Base-by-base conservation (phyloP, 164 flowering plant genomes). In the Taxillus chinensis region DNA sequence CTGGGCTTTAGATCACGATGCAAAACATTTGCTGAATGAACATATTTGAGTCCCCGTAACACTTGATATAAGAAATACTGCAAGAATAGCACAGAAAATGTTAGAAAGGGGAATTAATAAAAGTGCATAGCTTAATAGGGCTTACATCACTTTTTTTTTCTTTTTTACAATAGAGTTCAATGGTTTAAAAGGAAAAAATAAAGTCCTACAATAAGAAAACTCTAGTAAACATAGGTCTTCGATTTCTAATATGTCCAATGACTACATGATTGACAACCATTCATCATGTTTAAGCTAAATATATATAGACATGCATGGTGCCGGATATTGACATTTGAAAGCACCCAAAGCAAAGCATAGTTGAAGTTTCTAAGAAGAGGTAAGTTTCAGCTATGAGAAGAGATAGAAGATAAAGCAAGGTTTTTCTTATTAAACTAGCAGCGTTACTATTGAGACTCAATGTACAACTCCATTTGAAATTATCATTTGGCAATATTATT, bases 1-100 rank as follows among this genome's bases (percentile, higher is more conserved):
- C 96, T 87, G 14, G 98, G 98, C 74, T 92, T 92, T 41, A 92
- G 79, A 73, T 92, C 98, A 50, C 96, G 92, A 72, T 92, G 98
- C 78, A 92, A 72, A 64, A 92, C 98, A 76, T 84, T 75, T 57
- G 96, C 95, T 4, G 96, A 90, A 72, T 92, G 98, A 45, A 90
- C 87, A 71, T 89, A 92, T 64, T 78, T 87, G 58, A 92, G 78
- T 57, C 96, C 98, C 66, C 98, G 83, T 55, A 92, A 70, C 70
- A 92, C 63, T 68, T 92, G 98, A 71, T 90, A 92, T 42, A 92
- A 73, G 63, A 92, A 90, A 65, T 86, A 92, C 98, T 92, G 96
- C 87, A 86, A 41, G 57, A 55, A 62, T 14, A 45, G 51, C 57
- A 59, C 41, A 13, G 9, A 48, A 27, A 27, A 27, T 27, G 27